Evolutionary conservation across 2,329 filamentous ascomycete genomes (phyloP).

Genomic region (Diaporthe sp.): DNA sequence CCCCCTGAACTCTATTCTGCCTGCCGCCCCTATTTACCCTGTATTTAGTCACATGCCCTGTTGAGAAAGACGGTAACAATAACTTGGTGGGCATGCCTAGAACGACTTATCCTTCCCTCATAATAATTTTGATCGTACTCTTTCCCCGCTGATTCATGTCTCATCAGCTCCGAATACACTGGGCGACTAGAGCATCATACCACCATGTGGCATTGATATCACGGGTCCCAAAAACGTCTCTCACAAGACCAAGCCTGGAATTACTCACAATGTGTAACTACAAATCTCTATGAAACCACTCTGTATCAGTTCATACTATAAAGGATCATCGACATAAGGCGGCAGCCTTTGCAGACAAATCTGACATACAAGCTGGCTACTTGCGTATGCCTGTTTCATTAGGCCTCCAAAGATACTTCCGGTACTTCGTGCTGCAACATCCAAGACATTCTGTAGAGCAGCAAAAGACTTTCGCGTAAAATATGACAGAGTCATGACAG

Average conservation of each 20-base stretch:
- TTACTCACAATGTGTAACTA: too few relatives aligned
- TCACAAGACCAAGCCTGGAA: too few relatives aligned
- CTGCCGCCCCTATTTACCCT: neutral
- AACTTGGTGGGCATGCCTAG: neutral
- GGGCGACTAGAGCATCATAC: too few relatives aligned
- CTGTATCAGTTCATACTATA: fast-evolving
- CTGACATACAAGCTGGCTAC: too few relatives aligned
- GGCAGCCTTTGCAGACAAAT: too few relatives aligned
- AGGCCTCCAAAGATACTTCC: too few relatives aligned
- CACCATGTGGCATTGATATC: neutral
- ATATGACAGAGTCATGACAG: neutral
- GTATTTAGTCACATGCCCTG: neutral
- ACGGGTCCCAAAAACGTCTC: neutral
- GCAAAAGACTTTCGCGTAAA: neutral
- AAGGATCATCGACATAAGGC: too few relatives aligned
- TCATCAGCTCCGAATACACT: neutral
- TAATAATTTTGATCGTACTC: too few relatives aligned
- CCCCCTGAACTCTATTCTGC: neutral
- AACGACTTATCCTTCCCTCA: neutral
- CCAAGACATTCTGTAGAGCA: neutral
- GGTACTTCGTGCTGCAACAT: neutral
- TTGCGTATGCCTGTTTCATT: too few relatives aligned
- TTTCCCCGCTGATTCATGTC: neutral
- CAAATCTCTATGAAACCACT: fast-evolving
- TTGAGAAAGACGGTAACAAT: neutral